Evolutionary conservation across 2,329 filamentous ascomycete genomes (phyloP), one percentile per base, ranked within the genome.

Genomic region (Ophiosphaerella narmari): DNA sequence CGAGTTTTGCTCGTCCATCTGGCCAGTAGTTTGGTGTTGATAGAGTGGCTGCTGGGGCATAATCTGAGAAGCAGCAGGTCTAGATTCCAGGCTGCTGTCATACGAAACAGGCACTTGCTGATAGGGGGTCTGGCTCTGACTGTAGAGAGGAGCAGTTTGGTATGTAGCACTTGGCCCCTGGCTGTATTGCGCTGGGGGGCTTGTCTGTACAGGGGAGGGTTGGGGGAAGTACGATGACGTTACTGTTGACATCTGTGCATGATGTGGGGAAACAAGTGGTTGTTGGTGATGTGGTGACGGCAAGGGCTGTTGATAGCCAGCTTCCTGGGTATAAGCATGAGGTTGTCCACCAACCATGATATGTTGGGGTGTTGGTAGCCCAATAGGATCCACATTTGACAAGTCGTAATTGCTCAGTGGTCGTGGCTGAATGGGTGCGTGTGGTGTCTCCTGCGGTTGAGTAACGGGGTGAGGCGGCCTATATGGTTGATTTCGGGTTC

Each of bases 221-320:
- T 69, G 68, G 12, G 67, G 58, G 39, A 70, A 71, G 46, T 68
- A 72, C 5, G 70, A 68, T n/a, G 63, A 50, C 9, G 65, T 55
- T 14, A 60, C 61, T 12, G 63, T 65, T 31, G 68, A 57, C 12
- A 62, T 63, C 9, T 66, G 68, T 26, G 63, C 34, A 35, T 63
- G 66, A 39, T 68, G 65, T 23, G 66, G 66, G 14, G 66, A 67
- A 11, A 57, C 59, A 14, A 70, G 62, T 26, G 66, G 62, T 32
- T 65, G 66, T 43, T 68, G 66, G 32, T 66, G 63, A 42, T 63
- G 66, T 21, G 67, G 68, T n/a, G 68, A 70, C 8, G 59, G 60
- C 4, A 70, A 52, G 9, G 67, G 60, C 34, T 68, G 68, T 24
- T 61, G 63, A 52, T 65, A 71, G 34, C 50, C 57, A 12, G 61